Conservation (phyloP, 495 filamentous ascomycete genomes). For the Tuber brumale region DNA sequence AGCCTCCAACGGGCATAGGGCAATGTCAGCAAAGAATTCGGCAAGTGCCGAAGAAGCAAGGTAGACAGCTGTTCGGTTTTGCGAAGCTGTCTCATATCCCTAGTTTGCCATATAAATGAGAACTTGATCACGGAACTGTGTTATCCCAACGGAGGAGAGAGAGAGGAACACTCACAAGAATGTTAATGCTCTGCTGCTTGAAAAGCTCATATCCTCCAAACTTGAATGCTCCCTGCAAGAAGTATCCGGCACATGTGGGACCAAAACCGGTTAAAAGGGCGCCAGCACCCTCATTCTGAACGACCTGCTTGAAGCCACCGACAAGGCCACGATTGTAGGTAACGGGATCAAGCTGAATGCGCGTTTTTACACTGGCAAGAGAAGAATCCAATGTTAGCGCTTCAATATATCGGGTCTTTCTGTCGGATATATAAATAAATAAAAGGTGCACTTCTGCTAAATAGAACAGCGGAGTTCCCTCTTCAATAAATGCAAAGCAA, state of each 20-base stretch:
- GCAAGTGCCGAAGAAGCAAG: constrained; percentile 74
- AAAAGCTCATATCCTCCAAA: constrained; percentile 94
- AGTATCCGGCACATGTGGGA: constrained; percentile 84
- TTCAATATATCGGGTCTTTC: constrained; percentile 12
- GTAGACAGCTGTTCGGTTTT: constrained; percentile 86
- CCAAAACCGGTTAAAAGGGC: constrained; percentile 82
- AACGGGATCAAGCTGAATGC: constrained; percentile 84
- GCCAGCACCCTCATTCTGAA: constrained; percentile 76
- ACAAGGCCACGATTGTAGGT: constrained; percentile 88
- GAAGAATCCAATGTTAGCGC: constrained; percentile 22
- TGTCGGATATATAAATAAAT: background rate
- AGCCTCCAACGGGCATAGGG: constrained; percentile 87
- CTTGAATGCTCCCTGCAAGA: constrained; percentile 92
- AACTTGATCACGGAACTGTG: constrained; percentile 48
- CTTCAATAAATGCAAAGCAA: background rate
- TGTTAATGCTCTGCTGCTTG: constrained; percentile 87
- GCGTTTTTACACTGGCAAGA: constrained; percentile 74
- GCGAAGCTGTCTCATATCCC: constrained; percentile 67
- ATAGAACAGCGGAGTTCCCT: background rate
- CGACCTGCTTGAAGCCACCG: constrained; percentile 77
- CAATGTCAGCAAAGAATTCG: constrained; percentile 92
- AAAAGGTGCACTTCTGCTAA: background rate
- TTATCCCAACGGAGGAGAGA: background rate
- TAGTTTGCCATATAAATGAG: background rate
- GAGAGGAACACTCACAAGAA: constrained; percentile 45